Percentiles rank a stretch among this genome's conserved stretches.
phyloP scores from a whole-genome alignment of 306 rosid species.

The Sicyos baderoa region DNA sequence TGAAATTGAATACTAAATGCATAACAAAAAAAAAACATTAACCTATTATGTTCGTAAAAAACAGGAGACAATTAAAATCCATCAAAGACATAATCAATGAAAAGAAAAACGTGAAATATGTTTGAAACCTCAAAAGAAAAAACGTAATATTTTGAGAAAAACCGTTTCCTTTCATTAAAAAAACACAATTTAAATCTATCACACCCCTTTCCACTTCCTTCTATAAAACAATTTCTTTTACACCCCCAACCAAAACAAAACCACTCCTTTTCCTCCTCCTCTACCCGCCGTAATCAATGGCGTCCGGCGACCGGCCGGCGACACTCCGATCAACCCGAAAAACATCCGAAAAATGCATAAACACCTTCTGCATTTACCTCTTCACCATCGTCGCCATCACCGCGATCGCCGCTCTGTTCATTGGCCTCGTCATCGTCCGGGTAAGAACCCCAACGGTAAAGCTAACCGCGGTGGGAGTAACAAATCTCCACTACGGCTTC shows the following conservation, averaged over 20 bases:
- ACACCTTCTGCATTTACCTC: slow-evolving; percentile 14
- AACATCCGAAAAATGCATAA: not conserved
- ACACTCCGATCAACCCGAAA: not conserved
- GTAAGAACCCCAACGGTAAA: not conserved
- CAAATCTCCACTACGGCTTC: slow-evolving; percentile 11
- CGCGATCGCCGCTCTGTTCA: not conserved
- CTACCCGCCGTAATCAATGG: not conserved
- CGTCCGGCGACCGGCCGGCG: not conserved
- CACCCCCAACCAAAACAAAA: not conserved
- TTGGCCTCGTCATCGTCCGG: slow-evolving; percentile 4
- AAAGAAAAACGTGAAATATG: not conserved
- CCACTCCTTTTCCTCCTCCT: not conserved
- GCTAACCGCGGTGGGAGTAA: not conserved
- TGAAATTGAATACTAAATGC: no score
- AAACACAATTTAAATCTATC: not conserved
- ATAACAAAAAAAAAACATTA: no score
- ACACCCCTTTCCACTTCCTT: not conserved
- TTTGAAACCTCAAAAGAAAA: slow-evolving; percentile 1
- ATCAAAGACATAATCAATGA: not conserved
- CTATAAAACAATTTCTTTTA: slow-evolving; percentile 2
- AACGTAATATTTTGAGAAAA: not conserved
- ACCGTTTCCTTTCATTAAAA: slow-evolving; percentile 2
- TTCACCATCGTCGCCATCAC: not conserved
- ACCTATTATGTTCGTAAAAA: no score
- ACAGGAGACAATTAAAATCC: no score